A percentile compares a stretch with the other conserved stretches of the same genome.
Conservation (phyloP, 2,329 filamentous ascomycete species). For the Neofusicoccum sp. region DNA sequence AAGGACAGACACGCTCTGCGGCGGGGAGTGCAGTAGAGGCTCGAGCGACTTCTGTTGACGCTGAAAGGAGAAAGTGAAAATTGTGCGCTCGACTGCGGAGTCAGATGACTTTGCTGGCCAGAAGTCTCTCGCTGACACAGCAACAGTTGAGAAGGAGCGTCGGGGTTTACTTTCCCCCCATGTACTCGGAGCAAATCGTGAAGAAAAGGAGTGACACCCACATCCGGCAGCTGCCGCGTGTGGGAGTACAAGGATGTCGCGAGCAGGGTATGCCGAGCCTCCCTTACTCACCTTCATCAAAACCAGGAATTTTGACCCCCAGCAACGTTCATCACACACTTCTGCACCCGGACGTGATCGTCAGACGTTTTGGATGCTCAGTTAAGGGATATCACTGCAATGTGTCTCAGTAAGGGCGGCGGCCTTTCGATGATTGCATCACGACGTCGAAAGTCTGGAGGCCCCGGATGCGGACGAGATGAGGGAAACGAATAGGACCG, state of each 20-base stretch:
- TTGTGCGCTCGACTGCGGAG: too few relatives aligned
- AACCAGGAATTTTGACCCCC: slow-evolving; percentile 7
- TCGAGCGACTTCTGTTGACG: too few relatives aligned
- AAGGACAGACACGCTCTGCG: too few relatives aligned
- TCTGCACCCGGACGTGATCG: neutral
- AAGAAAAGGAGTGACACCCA: slow-evolving; percentile 7
- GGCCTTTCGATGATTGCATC: neutral
- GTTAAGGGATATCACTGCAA: neutral
- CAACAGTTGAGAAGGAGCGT: neutral
- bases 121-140: neutral
- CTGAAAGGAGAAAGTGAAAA: too few relatives aligned
- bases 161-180: too few relatives aligned
- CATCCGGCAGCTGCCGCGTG: neutral
- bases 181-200: neutral
- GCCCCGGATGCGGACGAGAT: slow-evolving; percentile 1
- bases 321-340: neutral
- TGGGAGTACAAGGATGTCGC: neutral
- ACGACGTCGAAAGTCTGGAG: neutral
- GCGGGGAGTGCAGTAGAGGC: too few relatives aligned
- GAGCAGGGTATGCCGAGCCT: neutral
- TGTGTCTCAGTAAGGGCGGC: slow-evolving; percentile 8
- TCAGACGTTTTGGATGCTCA: neutral
- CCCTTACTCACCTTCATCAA: slow-evolving; percentile 13
- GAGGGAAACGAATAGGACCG: neutral
- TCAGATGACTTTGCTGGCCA: too few relatives aligned